A percentile compares a stretch with the other conserved stretches of the same genome.
These are phyloP conservation scores for Ceratobasidium sp. DNA, from an alignment of 1,284 basidiomycete species.

Conservation along the genomic window DNA sequence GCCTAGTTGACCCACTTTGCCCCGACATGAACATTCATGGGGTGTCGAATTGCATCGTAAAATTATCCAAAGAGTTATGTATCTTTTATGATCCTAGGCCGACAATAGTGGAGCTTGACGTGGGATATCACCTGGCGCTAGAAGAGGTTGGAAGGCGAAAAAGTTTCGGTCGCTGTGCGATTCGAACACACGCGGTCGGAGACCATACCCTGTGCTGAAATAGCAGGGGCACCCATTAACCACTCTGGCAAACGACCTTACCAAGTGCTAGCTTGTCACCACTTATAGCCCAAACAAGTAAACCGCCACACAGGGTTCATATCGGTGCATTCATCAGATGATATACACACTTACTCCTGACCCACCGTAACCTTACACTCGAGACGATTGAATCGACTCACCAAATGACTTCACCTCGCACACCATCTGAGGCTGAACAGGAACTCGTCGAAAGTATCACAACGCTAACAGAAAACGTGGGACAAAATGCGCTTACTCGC, in stretches of 20 bases:
- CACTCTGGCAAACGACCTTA: conserved; percentile 46
- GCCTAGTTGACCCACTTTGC: too few relatives aligned
- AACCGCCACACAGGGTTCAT: too few relatives aligned
- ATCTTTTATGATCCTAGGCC: too few relatives aligned
- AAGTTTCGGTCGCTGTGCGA: conserved; percentile 44
- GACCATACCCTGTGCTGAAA: conserved; percentile 45
- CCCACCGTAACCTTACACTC: background rate
- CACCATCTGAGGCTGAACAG: background rate
- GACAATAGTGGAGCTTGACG: background rate
- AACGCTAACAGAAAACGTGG: background rate
- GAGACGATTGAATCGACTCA: background rate
- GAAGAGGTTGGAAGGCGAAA: background rate
- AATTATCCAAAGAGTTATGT: too few relatives aligned
- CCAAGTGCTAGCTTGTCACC: too few relatives aligned
- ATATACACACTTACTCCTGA: too few relatives aligned
- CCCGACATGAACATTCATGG: too few relatives aligned
- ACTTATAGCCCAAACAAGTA: too few relatives aligned
- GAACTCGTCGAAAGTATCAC: background rate
- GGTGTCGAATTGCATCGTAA: too few relatives aligned
- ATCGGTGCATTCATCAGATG: too few relatives aligned
- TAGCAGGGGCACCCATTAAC: conserved; percentile 46
- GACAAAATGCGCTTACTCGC: background rate
- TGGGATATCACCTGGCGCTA: background rate
- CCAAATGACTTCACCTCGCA: conserved; percentile 2
- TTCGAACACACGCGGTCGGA: conserved; percentile 47